These are phyloP conservation scores for Aquilaria sinensis DNA, from an alignment of 345 rosid genomes.

Conservation along the genomic window DNA sequence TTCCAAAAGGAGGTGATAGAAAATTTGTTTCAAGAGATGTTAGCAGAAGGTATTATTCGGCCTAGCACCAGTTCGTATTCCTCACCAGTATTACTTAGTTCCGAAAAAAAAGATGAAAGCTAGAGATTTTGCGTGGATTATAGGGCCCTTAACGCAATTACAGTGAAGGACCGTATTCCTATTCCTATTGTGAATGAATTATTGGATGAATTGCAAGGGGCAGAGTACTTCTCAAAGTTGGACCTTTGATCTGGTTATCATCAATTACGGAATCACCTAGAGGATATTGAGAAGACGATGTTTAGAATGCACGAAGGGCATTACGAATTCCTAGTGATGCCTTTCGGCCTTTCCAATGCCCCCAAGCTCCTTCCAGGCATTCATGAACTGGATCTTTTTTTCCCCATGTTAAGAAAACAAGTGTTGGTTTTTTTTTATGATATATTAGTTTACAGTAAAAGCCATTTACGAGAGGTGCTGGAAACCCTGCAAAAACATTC, in stretches of 20 bases:
- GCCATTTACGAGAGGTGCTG: background rate
- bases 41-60: too few species aligned
- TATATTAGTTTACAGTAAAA: background rate
- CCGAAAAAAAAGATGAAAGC: too few species aligned
- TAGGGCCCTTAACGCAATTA: background rate
- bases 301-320: background rate
- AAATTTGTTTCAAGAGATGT: too few species aligned
- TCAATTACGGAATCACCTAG: background rate
- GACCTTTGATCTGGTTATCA: background rate
- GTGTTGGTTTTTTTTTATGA: conserved; percentile 2
- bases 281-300: background rate
- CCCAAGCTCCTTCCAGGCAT: background rate
- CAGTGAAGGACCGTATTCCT: background rate
- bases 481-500: too few species aligned
- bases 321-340: background rate
- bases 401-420: background rate
- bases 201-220: background rate
- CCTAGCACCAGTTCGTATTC: too few species aligned
- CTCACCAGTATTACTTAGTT: too few species aligned
- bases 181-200: background rate
- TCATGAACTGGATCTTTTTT: background rate
- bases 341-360: background rate
- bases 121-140: background rate
- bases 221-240: background rate
- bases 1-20: too few species aligned